These are phyloP conservation scores for Priceomyces medius DNA, from an alignment of 805 yeast species.

Conservation along the genomic window DNA sequence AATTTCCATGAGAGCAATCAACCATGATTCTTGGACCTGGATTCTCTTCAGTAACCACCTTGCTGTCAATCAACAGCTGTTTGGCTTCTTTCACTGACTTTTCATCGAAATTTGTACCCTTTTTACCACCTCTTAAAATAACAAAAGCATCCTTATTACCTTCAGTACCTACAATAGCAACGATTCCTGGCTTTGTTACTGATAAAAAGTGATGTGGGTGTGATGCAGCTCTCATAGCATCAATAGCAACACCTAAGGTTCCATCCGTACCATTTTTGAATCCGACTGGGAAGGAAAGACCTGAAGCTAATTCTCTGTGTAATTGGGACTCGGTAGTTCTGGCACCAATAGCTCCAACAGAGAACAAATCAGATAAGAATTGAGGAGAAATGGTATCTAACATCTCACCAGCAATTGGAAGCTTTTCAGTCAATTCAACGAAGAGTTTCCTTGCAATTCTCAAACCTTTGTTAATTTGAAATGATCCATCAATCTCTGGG, in stretches of 20 bases:
- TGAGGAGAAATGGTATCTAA: slow-evolving; percentile 97
- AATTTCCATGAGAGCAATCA: slow-evolving; percentile 97
- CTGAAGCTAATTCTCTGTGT: slow-evolving; percentile 96
- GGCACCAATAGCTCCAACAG: slow-evolving; percentile 98
- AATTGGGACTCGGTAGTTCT: slow-evolving; percentile 98
- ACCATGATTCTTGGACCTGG: slow-evolving; percentile 77
- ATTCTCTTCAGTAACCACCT: slow-evolving; percentile 45
- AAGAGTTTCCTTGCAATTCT: slow-evolving; percentile 85
- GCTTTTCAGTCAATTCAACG: slow-evolving; percentile 71
- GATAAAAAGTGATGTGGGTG: slow-evolving; percentile 93
- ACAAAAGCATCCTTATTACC: slow-evolving; percentile 91
- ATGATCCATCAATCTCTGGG: slow-evolving; percentile 91
- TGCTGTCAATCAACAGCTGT: slow-evolving; percentile 53
- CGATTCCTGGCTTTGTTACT: slow-evolving; percentile 94
- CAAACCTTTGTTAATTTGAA: slow-evolving; percentile 92
- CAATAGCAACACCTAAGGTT: slow-evolving; percentile 88
- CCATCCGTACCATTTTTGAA: slow-evolving; percentile 99
- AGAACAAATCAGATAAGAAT: slow-evolving; percentile 87
- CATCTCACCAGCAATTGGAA: slow-evolving; percentile 98
- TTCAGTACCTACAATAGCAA: slow-evolving; percentile 92
- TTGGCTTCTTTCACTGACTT: slow-evolving; percentile 68
- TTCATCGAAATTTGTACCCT: slow-evolving; percentile 86
- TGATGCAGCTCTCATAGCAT: slow-evolving; percentile 88
- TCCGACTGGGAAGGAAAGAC: slow-evolving; percentile 96
- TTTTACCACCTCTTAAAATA: slow-evolving; percentile 93